These are phyloP conservation scores for Vicia sativa DNA, from an alignment of 306 rosid species.

Conservation along the genomic window DNA sequence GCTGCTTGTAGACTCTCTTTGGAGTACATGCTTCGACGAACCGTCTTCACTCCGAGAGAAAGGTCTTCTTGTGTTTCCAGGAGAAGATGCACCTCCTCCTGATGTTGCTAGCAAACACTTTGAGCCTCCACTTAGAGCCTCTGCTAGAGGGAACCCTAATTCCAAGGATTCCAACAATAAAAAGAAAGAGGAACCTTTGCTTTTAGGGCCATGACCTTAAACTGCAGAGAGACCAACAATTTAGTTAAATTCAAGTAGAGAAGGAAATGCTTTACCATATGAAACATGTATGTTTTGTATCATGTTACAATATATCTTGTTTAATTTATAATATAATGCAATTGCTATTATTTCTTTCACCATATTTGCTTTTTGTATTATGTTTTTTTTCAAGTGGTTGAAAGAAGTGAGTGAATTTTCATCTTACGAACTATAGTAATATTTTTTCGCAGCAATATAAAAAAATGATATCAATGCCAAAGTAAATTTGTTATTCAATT, in stretches of 20 bases:
- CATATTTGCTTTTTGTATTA: too few relatives aligned
- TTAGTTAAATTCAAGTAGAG: constrained; percentile 40
- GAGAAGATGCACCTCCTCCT: constrained; percentile 78
- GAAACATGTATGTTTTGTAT: background rate
- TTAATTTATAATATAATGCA: background rate
- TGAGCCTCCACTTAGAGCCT: constrained; percentile 80
- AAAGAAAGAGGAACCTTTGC: constrained; percentile 61
- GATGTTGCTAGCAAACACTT: constrained; percentile 82
- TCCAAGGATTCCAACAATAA: constrained; percentile 46
- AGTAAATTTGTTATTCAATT: too few relatives aligned
- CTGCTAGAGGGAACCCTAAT: constrained; percentile 45
- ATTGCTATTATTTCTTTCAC: background rate
- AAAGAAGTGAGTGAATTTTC: too few relatives aligned
- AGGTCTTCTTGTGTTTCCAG: constrained; percentile 83
- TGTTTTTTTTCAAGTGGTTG: too few relatives aligned
- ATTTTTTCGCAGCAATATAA: too few relatives aligned
- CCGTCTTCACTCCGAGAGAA: constrained; percentile 72
- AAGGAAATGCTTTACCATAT: constrained; percentile 24
- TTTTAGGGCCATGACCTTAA: constrained; percentile 65
- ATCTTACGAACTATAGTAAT: too few relatives aligned
- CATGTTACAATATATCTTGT: background rate
- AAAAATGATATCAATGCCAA: too few relatives aligned
- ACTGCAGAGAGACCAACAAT: constrained; percentile 33
- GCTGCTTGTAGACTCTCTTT: constrained; percentile 76
- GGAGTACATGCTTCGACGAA: constrained; percentile 68